Percentiles rank a stretch among this genome's conserved stretches.
phyloP scores from a whole-genome alignment of 129 eudicot species.

The Oenanthe sinensis region DNA sequence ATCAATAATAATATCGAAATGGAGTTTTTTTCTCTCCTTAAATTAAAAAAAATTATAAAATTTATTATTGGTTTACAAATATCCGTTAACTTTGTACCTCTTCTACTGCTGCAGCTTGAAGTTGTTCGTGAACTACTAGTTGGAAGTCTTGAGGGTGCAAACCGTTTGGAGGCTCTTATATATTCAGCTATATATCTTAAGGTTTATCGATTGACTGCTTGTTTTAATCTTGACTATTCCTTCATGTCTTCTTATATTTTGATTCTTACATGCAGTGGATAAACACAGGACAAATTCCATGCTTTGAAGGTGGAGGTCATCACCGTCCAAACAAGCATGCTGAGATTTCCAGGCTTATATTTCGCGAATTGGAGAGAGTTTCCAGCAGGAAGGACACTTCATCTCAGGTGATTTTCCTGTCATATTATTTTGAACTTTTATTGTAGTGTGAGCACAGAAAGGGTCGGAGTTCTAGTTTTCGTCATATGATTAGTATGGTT shows the following conservation, averaged over 20 bases:
- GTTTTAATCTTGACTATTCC: slow-evolving; percentile 7
- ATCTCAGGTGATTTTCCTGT: slow-evolving; percentile 42
- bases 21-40: not conserved
- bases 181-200: slow-evolving; percentile 87
- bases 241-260: not conserved
- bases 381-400: slow-evolving; percentile 68
- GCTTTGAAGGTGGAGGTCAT: slow-evolving; percentile 97
- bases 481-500: not conserved
- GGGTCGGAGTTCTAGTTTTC: not conserved
- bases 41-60: not conserved
- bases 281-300: slow-evolving; percentile 90
- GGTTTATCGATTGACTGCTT: slow-evolving; percentile 33
- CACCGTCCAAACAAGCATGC: slow-evolving; percentile 94
- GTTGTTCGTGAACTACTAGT: slow-evolving; percentile 75
- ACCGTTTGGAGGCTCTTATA: slow-evolving; percentile 86
- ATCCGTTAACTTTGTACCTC: not conserved
- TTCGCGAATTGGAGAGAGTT: slow-evolving; percentile 78
- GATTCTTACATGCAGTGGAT: slow-evolving; percentile 63
- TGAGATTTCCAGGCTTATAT: slow-evolving; percentile 88
- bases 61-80: not conserved
- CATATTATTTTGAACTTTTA: not conserved
- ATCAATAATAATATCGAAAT: not conserved
- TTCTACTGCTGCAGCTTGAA: slow-evolving; percentile 58
- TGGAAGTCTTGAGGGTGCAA: slow-evolving; percentile 46
- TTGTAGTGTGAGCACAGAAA: not conserved